Evolutionary conservation across 2,329 filamentous ascomycete genomes (phyloP).

Genomic region (Trichoderma gracile): DNA sequence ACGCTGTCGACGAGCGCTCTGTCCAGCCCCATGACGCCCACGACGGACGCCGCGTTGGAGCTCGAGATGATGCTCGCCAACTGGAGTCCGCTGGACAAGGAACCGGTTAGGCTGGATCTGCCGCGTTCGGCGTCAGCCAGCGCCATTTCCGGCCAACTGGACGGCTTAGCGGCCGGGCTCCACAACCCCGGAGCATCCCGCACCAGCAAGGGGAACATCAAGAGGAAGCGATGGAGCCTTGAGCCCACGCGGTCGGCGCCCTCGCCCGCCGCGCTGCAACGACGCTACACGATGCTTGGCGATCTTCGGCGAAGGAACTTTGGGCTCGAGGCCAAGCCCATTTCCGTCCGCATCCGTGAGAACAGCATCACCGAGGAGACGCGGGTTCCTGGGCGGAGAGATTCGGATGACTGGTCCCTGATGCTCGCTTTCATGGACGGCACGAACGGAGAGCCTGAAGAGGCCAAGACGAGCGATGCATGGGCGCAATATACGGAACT

Average conservation of each 20-base stretch:
- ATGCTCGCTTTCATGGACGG: slow-evolving; percentile 43
- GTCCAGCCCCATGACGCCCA: slow-evolving; percentile 30
- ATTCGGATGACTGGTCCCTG: slow-evolving; percentile 41
- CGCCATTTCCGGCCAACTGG: slow-evolving; percentile 34
- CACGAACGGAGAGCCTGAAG: slow-evolving; percentile 23
- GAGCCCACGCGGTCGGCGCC: slow-evolving; percentile 23
- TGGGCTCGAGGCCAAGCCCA: slow-evolving; percentile 28
- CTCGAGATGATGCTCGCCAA: slow-evolving; percentile 31
- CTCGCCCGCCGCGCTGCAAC: slow-evolving; percentile 26
- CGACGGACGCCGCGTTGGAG: slow-evolving; percentile 27
- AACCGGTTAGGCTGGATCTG: slow-evolving; percentile 21
- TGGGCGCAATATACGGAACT: slow-evolving; percentile 52
- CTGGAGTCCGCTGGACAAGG: slow-evolving; percentile 36
- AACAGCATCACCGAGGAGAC: slow-evolving; percentile 35
- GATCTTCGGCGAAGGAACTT: slow-evolving; percentile 32
- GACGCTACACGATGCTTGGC: slow-evolving; percentile 32
- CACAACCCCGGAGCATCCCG: slow-evolving; percentile 34
- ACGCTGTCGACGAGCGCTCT: slow-evolving; percentile 34
- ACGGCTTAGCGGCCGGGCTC: slow-evolving; percentile 35
- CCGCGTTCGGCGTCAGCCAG: slow-evolving; percentile 32
- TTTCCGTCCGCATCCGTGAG: slow-evolving; percentile 26
- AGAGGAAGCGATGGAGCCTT: slow-evolving; percentile 24
- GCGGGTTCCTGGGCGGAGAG: slow-evolving; percentile 30
- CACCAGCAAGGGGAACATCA: slow-evolving; percentile 28
- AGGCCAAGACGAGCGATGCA: slow-evolving; percentile 32